Evolutionary conservation across 345 rosid species (phyloP), one percentile per base, ranked within the genome.

Genomic region (Erysimum cheiranthoides): DNA sequence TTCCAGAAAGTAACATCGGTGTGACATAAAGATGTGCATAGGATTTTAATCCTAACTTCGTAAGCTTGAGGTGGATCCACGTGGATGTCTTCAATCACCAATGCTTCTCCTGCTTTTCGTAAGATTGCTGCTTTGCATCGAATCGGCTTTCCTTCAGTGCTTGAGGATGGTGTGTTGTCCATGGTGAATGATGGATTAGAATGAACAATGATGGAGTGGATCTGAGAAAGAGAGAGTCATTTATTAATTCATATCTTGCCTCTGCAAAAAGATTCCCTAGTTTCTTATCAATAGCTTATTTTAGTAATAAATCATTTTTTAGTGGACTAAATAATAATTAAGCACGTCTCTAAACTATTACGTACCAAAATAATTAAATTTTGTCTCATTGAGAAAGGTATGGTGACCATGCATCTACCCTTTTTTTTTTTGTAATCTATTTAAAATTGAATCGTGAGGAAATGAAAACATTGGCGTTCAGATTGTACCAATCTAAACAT

Each of bases 21-120:
- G 72, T 88, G 97, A 50, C 97, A 92, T n/a, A 92, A 76, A 28
- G 96, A 84, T 35, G 92, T 88, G 83, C 96, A 89, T 35, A 92
- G 17, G 50, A 92, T 86, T 58, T 80, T 89, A 71, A 92, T 84
- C 64, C 96, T 80, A 21, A 92, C 89, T 74, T 90, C 97, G 70
- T 80, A 84, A 39, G 85, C 86, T 83, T 77, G 79, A 4, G 97
- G 96, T 35, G 93, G 88, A 28, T 88, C 89, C 16, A 92, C 93
- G 68, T 80, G 74, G 17, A 92, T 86, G 73, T 89, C 90, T 72
- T 90, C 93, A 0, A 87, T 83, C 65, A 74, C 79, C 49, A 87
- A 82, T 1, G 86, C 53, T 75, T 86, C 84, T 39, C 87, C 87
- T 14, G 87, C 79, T 59, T 40, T 75, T 79, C 89, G 34, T 82